These are phyloP conservation scores for Zygosaccharomyces bisporus DNA, from an alignment of 805 yeast species.

Conservation along the genomic window DNA sequence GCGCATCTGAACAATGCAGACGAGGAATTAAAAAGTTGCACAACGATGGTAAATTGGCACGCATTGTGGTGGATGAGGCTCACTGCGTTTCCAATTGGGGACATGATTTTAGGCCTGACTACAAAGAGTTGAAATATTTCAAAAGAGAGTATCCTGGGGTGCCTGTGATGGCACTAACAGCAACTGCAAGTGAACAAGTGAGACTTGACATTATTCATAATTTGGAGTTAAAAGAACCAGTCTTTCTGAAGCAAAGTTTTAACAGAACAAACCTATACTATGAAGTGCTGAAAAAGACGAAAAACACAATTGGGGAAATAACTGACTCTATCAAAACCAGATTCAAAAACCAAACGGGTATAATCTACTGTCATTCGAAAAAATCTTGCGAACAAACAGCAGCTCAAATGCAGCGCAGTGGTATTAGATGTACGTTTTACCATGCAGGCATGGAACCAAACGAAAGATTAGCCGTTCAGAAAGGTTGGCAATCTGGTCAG, in stretches of 20 bases:
- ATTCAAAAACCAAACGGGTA: conserved; percentile 66
- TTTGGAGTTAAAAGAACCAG: conserved; percentile 57
- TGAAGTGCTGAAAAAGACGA: conserved; percentile 65
- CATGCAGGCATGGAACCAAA: conserved; percentile 94
- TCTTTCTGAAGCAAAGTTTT: conserved; percentile 81
- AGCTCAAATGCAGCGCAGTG: conserved; percentile 50
- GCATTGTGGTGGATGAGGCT: conserved; percentile 94
- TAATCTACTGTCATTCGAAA: conserved; percentile 90
- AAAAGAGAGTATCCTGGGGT: conserved; percentile 69
- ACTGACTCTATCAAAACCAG: conserved; percentile 48
- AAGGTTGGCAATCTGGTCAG: conserved; percentile 70
- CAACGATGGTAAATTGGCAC: conserved; percentile 56
- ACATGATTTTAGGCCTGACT: conserved; percentile 96
- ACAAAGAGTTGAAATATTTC: conserved; percentile 72
- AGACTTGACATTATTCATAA: conserved; percentile 81
- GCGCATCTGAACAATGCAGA: conserved; percentile 65
- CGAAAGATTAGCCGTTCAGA: conserved; percentile 68
- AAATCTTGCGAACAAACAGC: conserved; percentile 83
- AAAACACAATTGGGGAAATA: conserved; percentile 53
- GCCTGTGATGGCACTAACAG: conserved; percentile 95
- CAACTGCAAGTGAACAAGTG: conserved; percentile 92
- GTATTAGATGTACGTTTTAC: conserved; percentile 69
- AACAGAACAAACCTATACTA: conserved; percentile 83
- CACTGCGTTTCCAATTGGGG: conserved; percentile 99
- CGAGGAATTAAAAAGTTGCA: conserved; percentile 57